phyloP scores from a whole-genome alignment of 2,329 filamentous ascomycete species.

The Xylariales sp. region DNA sequence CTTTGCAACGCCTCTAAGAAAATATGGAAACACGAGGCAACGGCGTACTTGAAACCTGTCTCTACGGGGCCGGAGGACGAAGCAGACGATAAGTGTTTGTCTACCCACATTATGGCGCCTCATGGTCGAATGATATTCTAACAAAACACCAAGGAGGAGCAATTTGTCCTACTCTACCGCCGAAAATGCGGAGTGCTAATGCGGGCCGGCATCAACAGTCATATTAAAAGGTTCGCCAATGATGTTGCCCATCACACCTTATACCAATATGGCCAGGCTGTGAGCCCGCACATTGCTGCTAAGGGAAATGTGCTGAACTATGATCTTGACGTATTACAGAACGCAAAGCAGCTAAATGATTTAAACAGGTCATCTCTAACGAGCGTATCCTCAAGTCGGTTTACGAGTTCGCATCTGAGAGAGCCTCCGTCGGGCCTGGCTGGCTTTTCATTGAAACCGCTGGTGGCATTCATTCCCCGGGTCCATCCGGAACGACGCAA shows the following conservation, averaged over 20 bases:
- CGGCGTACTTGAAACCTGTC: slow-evolving; percentile 82
- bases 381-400: slow-evolving; percentile 62
- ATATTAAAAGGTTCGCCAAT: slow-evolving; percentile 70
- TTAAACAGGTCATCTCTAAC: slow-evolving; percentile 55
- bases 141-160: slow-evolving; percentile 13
- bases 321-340: neutral
- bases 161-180: neutral
- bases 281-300: slow-evolving; percentile 83
- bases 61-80: slow-evolving; percentile 79
- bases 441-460: slow-evolving; percentile 83
- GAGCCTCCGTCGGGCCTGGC: slow-evolving; percentile 58
- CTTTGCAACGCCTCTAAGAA: slow-evolving; percentile 71
- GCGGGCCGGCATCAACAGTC: slow-evolving; percentile 57
- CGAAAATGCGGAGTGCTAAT: neutral
- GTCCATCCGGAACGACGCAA: slow-evolving; percentile 79
- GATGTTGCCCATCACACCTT: slow-evolving; percentile 65
- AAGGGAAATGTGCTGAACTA: slow-evolving; percentile 55
- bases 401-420: slow-evolving; percentile 57
- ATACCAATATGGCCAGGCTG: slow-evolving; percentile 77
- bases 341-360: slow-evolving; percentile 54
- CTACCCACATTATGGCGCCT: neutral
- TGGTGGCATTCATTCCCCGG: slow-evolving; percentile 83
- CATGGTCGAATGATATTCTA: neutral
- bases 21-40: slow-evolving; percentile 58
- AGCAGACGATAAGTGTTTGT: slow-evolving; percentile 74